Evolutionary conservation across 2,329 filamentous ascomycete genomes (phyloP).

Genomic region (Trichophyton simii): DNA sequence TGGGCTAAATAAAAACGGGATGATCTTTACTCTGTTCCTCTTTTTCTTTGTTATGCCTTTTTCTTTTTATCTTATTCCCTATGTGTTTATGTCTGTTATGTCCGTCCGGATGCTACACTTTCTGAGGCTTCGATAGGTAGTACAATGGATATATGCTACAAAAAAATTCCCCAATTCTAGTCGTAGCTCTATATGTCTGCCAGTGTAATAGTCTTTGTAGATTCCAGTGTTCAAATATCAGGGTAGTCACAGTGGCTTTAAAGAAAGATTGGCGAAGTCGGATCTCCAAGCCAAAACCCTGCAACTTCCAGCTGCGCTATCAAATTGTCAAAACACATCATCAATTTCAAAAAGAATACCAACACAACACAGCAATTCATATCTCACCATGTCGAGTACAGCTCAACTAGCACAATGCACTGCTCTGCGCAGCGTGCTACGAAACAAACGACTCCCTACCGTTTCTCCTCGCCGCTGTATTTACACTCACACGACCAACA

Average conservation of each 20-base stretch:
- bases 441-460: background rate
- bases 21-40: constrained; percentile 5
- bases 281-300: background rate
- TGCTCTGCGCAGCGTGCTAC: background rate
- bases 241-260: too few species aligned
- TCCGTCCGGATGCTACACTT: constrained; percentile 1
- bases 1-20: constrained; percentile 5
- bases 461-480: background rate
- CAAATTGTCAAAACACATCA: background rate
- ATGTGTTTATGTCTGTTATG: background rate
- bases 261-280: too few species aligned
- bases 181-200: too few species aligned
- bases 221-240: too few species aligned
- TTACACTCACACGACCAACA: constrained; percentile 1
- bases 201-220: too few species aligned
- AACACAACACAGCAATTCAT: background rate
- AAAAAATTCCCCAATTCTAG: background rate
- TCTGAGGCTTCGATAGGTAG: background rate
- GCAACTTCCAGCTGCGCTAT: background rate
- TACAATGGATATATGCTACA: background rate
- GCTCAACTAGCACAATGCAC: background rate
- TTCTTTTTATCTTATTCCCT: background rate
- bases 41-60: background rate
- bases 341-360: background rate
- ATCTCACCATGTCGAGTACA: background rate